phyloP scores from a whole-genome alignment of 371 early-diverging fungal genomes.

The Umbelopsis sp. region DNA sequence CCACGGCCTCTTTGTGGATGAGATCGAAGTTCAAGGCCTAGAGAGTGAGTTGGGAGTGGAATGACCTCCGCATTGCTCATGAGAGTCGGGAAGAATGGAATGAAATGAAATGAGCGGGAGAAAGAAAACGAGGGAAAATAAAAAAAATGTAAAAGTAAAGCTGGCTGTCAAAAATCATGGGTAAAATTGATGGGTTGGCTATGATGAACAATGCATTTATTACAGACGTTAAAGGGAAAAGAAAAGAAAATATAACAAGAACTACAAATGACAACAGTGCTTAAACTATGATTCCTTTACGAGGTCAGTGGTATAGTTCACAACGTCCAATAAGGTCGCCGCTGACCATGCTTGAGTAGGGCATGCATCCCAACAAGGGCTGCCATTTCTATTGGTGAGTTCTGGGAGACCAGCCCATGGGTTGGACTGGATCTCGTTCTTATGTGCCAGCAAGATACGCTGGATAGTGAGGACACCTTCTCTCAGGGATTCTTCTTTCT shows the following conservation, averaged over 20 bases:
- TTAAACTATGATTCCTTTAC: not conserved
- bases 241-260: not conserved
- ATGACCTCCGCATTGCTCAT: conserved; percentile 21
- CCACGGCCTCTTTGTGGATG: conserved; percentile 65
- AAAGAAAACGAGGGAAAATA: not conserved
- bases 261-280: not conserved
- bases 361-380: conserved; percentile 81
- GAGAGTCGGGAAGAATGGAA: not conserved
- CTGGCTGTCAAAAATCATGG: too few species aligned
- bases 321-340: conserved; percentile 73
- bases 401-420: conserved; percentile 93
- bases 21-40: conserved; percentile 45
- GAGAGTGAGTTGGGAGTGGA: conserved; percentile 31
- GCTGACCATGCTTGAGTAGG: conserved; percentile 96
- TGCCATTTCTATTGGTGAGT: conserved; percentile 90
- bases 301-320: conserved; percentile 31
- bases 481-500: conserved; percentile 25
- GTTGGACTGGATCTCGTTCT: conserved; percentile 65
- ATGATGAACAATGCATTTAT: not conserved
- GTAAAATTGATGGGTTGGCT: too few species aligned
- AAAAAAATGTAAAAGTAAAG: too few species aligned
- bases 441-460: conserved; percentile 73
- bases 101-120: too few species aligned
- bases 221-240: not conserved
- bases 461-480: conserved; percentile 55